phyloP scores from a whole-genome alignment of 179 eudicot species.

The Camellia oleifera region DNA sequence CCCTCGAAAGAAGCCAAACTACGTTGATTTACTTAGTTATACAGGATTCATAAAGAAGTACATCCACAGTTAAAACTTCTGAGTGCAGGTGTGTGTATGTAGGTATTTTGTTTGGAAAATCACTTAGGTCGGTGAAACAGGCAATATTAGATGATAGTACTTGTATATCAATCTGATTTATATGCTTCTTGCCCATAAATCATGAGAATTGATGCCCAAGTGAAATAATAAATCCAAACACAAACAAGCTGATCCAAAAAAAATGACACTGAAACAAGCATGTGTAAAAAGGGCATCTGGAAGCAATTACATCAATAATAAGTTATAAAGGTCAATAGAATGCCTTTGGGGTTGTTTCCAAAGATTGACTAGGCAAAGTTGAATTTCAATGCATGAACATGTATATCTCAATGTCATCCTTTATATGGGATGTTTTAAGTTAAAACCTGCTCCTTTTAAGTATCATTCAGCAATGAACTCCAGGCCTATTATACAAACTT shows the following conservation, averaged over 20 bases:
- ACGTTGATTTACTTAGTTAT: background rate
- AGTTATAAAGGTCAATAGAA: background rate
- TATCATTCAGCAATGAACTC: constrained; percentile 3
- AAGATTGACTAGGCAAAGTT: background rate
- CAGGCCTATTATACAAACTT: background rate
- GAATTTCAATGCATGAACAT: constrained; percentile 7
- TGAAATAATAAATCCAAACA: background rate
- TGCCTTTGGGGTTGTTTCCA: background rate
- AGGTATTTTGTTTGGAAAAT: background rate
- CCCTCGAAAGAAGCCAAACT: constrained; percentile 1
- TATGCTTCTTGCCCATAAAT: no score
- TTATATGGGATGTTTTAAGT: background rate
- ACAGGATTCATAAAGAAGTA: background rate
- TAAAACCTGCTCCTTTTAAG: background rate
- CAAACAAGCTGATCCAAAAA: background rate
- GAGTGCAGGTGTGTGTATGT: background rate
- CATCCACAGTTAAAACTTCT: background rate
- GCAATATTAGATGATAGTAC: background rate
- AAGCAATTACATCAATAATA: background rate
- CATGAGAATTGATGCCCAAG: background rate
- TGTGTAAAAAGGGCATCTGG: background rate
- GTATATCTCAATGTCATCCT: background rate
- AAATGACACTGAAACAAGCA: constrained; percentile 1
- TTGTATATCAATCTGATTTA: background rate
- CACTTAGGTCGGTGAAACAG: background rate